Evolutionary conservation across 441 rosid genomes (phyloP), one percentile per base, ranked within the genome.

Genomic region (Croton setiger): DNA sequence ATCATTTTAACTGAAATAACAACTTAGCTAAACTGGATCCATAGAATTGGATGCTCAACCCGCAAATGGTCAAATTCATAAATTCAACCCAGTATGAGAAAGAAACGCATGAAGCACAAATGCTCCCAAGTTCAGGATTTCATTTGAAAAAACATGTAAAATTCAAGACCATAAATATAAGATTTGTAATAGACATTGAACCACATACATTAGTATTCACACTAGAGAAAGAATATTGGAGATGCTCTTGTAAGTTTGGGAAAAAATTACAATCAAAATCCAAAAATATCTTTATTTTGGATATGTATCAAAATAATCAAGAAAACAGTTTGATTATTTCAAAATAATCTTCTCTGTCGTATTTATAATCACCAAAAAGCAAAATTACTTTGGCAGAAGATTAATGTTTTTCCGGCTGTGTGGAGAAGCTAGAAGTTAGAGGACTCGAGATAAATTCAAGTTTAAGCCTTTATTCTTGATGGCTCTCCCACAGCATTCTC

Each of bases 401-500:
- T 27, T 27, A 27, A 27, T 0, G 31, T 27, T 27, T 27, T 27
- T 27, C 31, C 31, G 31, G 31, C 31, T 5, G 5, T 61, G 12
- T 11, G 65, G 5, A 18, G 72, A 43, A 43, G 64, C 56, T 39
- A 63, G 36, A 35, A 54, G 49, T 14, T 12, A 57, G 49, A 45
- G 27, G 20, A 23, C 39, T 0, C 7, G 4, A 14, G 6, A 57
- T 31, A 18, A 27, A 52, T 37, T 31, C 21, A 69, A 54, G 37
- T 58, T 72, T 70, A 72, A 17, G 71, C 79, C 71, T 61, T 75
- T 56, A 86, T 81, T 72, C 88, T 73, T 2, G 94, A 76, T 51
- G 94, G 74, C 60, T 79, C 86, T 41, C 97, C 98, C 33, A 89
- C 88, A 2, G 82, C 74, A 27, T 71, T 74, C 70, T 88, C 91